phyloP scores from a whole-genome alignment of 2,329 filamentous ascomycete genomes.

The Hawksworthiomyces lignivorus region DNA sequence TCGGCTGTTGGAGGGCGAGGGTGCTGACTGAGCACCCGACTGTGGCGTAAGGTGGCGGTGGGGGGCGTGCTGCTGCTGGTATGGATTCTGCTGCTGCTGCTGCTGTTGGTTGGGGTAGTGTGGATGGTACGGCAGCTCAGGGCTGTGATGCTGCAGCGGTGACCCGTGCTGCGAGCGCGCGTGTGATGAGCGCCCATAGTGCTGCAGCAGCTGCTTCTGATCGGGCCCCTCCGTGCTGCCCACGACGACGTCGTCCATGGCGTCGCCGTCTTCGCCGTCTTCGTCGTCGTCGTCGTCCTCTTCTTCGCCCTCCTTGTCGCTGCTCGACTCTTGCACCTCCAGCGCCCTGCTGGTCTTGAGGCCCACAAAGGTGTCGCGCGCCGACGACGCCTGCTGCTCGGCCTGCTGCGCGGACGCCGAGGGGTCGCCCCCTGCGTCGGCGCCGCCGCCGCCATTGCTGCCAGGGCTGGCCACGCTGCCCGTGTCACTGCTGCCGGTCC shows the following conservation, averaged over 20 bases:
- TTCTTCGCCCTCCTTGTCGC: slow-evolving; percentile 6
- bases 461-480: neutral
- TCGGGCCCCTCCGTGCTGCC: no score
- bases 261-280: slow-evolving; percentile 2
- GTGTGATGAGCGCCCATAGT: neutral
- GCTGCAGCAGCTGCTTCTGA: no score
- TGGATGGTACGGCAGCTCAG: neutral
- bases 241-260: slow-evolving; percentile 7
- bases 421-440: neutral
- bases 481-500: neutral
- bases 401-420: neutral
- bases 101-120: neutral
- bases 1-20: slow-evolving; percentile 7
- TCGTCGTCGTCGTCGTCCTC: slow-evolving; percentile 3
- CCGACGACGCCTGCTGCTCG: neutral
- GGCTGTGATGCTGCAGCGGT: neutral
- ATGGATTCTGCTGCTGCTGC: neutral
- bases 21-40: neutral
- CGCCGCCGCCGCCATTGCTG: neutral
- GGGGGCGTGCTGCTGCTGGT: neutral
- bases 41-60: slow-evolving; percentile 1
- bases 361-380: slow-evolving; percentile 12
- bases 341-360: slow-evolving; percentile 12
- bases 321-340: slow-evolving; percentile 4
- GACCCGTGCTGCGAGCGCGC: no score